Evolutionary conservation across 441 rosid genomes (phyloP).

Genomic region (Populus tomentosa): DNA sequence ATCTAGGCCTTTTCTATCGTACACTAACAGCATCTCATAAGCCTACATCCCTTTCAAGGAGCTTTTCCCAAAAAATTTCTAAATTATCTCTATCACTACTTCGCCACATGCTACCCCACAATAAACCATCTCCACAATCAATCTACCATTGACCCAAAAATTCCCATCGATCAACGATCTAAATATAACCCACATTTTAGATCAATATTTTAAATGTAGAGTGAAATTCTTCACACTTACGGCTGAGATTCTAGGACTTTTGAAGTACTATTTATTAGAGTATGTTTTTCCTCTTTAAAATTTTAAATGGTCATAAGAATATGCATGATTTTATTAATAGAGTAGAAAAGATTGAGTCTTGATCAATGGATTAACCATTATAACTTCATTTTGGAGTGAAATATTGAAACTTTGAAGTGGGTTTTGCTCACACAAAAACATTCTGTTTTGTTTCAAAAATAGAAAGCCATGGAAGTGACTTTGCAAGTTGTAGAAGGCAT

Average conservation of each 20-base stretch:
- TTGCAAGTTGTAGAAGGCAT: no score
- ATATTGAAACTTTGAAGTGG: background rate
- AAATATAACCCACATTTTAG: no score
- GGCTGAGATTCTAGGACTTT: no score
- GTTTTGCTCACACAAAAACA: background rate
- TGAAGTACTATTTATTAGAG: background rate
- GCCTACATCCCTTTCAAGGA: background rate
- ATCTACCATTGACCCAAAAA: no score
- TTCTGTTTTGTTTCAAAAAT: conserved; percentile 4
- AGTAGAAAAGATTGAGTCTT: conserved; percentile 3
- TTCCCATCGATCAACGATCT: no score
- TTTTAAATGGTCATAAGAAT: background rate
- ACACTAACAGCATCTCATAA: background rate
- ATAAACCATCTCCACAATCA: no score
- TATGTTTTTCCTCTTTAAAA: background rate
- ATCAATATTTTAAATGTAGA: no score
- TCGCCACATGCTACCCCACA: no score
- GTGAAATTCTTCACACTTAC: background rate
- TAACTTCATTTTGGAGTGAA: background rate
- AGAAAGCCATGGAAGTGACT: background rate
- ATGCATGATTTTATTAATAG: background rate
- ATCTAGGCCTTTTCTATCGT: background rate
- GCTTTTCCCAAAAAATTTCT: no score
- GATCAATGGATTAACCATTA: conserved; percentile 3
- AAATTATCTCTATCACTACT: background rate